Percentiles rank a stretch among this genome's conserved stretches.
phyloP scores from a whole-genome alignment of 1,284 basidiomycete genomes.

The Boletus sp. region DNA sequence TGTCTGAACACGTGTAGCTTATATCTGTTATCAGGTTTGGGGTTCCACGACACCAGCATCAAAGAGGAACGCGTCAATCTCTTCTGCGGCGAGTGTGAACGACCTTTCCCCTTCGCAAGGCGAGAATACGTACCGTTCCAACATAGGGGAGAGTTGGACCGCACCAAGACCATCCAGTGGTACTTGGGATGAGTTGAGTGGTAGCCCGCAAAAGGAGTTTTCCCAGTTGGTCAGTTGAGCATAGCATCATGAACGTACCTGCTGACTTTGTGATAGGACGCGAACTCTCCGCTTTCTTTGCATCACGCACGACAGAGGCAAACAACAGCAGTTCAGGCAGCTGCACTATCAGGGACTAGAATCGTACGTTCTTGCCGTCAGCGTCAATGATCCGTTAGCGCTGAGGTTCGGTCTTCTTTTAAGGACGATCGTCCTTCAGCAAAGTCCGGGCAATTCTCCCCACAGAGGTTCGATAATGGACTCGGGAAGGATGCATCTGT shows the following conservation, averaged over 20 bases:
- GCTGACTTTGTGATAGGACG: slow-evolving; percentile 31
- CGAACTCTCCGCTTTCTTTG: slow-evolving; percentile 36
- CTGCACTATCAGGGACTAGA: slow-evolving; percentile 39
- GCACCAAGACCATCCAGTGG: slow-evolving; percentile 48
- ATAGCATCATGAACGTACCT: slow-evolving; percentile 5
- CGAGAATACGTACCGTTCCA: slow-evolving; percentile 47
- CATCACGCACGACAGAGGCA: slow-evolving; percentile 51
- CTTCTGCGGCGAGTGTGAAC: slow-evolving; percentile 51
- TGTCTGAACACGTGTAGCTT: slow-evolving; percentile 7
- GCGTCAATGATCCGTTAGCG: slow-evolving; percentile 10
- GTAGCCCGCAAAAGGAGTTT: slow-evolving; percentile 48
- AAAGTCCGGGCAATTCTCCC: slow-evolving; percentile 49
- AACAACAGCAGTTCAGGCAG: slow-evolving; percentile 38
- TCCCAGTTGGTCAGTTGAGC: slow-evolving; percentile 40
- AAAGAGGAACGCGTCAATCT: slow-evolving; percentile 59
- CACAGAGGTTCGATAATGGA: slow-evolving; percentile 49
- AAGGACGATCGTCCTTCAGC: slow-evolving; percentile 49
- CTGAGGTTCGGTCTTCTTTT: slow-evolving; percentile 20
- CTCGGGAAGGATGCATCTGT: slow-evolving; percentile 40
- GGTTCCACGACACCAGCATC: slow-evolving; percentile 45
- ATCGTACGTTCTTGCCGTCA: slow-evolving; percentile 36
- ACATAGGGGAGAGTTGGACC: slow-evolving; percentile 52
- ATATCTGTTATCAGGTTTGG: slow-evolving; percentile 51
- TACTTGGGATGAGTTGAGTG: slow-evolving; percentile 58
- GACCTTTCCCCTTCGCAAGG: slow-evolving; percentile 46